phyloP scores from a whole-genome alignment of 371 early-diverging fungal species.

The Chytridiales sp. region DNA sequence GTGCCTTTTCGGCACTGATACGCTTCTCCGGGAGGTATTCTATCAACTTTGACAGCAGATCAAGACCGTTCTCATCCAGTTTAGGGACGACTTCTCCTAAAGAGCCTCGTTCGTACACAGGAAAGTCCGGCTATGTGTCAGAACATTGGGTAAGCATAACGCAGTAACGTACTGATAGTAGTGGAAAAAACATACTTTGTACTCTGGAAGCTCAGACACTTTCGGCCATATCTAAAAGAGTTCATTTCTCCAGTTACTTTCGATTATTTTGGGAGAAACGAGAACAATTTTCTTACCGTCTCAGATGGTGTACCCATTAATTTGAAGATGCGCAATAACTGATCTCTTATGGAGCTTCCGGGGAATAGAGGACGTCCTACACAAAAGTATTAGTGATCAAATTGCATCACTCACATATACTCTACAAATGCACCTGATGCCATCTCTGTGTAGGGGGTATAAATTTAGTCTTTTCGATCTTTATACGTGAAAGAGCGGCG shows the following conservation, averaged over 20 bases:
- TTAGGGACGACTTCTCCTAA: slow-evolving; percentile 71
- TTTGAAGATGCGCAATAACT: slow-evolving; percentile 82
- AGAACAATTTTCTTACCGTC: slow-evolving; percentile 52
- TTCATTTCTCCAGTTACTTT: not conserved
- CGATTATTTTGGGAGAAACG: not conserved
- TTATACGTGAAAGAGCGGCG: too few species aligned
- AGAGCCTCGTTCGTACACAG: slow-evolving; percentile 65
- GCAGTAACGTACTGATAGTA: not conserved
- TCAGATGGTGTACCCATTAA: slow-evolving; percentile 86
- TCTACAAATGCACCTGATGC: slow-evolving; percentile 12
- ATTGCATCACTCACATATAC: not conserved
- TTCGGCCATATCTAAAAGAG: slow-evolving; percentile 75
- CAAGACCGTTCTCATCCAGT: slow-evolving; percentile 72
- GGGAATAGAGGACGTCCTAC: slow-evolving; percentile 94
- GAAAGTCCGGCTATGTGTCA: slow-evolving; percentile 52
- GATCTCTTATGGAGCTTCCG: slow-evolving; percentile 90
- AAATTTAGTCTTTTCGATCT: too few species aligned
- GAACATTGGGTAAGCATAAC: not conserved
- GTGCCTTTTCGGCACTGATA: slow-evolving; percentile 82
- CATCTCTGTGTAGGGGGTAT: slow-evolving; percentile 4
- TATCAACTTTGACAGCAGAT: slow-evolving; percentile 74
- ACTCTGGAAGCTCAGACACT: slow-evolving; percentile 86
- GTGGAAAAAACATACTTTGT: slow-evolving; percentile 46
- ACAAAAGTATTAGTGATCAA: too few species aligned
- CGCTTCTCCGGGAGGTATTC: slow-evolving; percentile 82